Evolutionary conservation across 2,329 filamentous ascomycete genomes (phyloP), one percentile per base, ranked within the genome.

Genomic region (Clonostachys byssicola): DNA sequence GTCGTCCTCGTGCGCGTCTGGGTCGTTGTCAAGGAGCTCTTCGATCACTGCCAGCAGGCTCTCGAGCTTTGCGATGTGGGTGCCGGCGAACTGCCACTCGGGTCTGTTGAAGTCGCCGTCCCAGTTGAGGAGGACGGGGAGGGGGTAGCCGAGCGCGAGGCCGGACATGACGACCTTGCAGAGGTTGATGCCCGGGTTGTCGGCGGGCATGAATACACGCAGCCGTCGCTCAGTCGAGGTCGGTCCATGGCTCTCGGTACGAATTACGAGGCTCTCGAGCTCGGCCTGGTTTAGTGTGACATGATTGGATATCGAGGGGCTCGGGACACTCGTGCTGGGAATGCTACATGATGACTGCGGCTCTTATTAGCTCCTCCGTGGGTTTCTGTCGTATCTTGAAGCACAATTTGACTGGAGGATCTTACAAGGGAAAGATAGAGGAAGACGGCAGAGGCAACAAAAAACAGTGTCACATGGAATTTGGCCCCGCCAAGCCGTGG

Each of bases 121-220:
- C 67, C 67, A 70, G 57, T 68, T 68, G 1, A 70, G 51, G 5
- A 69, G 52, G 2, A 57, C 62, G 0, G 66, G 66, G 34, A 61
- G 53, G 0, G 66, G 65, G n/a, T 68, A 70, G 1, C 67, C 66
- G 7, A 66, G 55, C 3, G 62, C 65, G 14, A 68, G 57, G 10
- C 63, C 61, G 2, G 64, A 68, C 62, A 67, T 66, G 47, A 66
- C 53, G 23, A 61, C 60, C 45, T 67, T 70, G 62, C 66, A 70
- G 12, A 69, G 59, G 45, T 65, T 66, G 34, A 68, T 56, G 45
- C 60, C 54, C 5, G 66, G 61, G 2, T 57, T 59, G 45, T 68
- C 63, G 12, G 66, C 66, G 3, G 64, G 60, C 64, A 69, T 65
- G 51, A 70, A 68, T 45, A 69, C 50, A n/a, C 60, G 61, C 12